Evolutionary conservation across 2,329 filamentous ascomycete genomes (phyloP), one percentile per base, ranked within the genome.

Genomic region (Lasiodiplodia gonubiensis): DNA sequence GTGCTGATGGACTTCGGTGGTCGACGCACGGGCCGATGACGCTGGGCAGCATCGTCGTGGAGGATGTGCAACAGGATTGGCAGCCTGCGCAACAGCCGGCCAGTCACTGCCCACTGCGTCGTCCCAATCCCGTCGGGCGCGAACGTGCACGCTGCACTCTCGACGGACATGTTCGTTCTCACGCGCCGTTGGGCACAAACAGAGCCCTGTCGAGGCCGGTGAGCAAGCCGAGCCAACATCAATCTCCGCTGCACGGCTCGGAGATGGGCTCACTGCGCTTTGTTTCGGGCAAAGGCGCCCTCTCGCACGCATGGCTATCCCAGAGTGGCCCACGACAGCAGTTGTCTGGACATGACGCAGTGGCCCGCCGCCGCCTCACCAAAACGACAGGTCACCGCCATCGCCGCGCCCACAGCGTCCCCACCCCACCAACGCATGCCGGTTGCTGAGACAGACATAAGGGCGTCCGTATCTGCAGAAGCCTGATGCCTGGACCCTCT

Each of bases 31-130:
- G 39, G 42, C 57, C 55, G 23, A 59, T 59, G 55, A 59, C 55
- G 55, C 55, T 59, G 55, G 54, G 54, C 54, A 57, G 54, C n/a
- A 27, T 21, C 10, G 35, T 14, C 46, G 42, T 23, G 59, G 59
- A 63, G 59, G 59, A 63, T 63, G 59, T 63, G 59, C 59, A 18
- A 51, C 59, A 63, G 59, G 59, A 61, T 61, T 61, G 57, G 57
- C 57, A 61, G 55, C 33, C 37, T n/a, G 23, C 55, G 21, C 55
- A 23, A 46, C 21, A n/a, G 2, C 42, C 59, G 30, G 59, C 46
- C 59, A 30, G 33, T n/a, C n/a, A 46, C 59, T 63, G 59, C 59
- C 46, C 59, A 63, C 30, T 63, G 59, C 59, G 30, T 35, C 49
- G 42, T 23, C 25, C 57, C 18, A 16, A 46, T 25, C 25, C 42